Base-by-base conservation (phyloP, 345 rosid genomes). In the Gossypium herbaceum region DNA sequence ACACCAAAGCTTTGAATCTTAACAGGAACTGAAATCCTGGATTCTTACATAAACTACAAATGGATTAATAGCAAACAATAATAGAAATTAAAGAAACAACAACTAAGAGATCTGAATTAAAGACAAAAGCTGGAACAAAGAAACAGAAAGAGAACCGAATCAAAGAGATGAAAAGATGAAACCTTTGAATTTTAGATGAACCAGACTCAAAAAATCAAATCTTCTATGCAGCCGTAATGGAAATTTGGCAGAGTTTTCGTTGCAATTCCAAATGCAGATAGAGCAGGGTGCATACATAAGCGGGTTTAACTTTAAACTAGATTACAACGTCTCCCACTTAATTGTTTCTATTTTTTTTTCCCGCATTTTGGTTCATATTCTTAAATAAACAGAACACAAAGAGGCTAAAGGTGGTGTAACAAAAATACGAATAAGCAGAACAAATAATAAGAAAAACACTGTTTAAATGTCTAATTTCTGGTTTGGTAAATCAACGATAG, bases 141-240 rank as follows among this genome's bases (percentile, higher is more conserved):
- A 52, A 52, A 22, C 27, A 70, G 17, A 24, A 51, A 64, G 16
- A 58, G 12, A 63, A 56, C 17, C 50, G 71, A 66, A 59, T 17
- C 52, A 48, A 39, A 44, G 5, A 58, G 15, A 62, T 68, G 70
- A 55, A 78, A 81, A 79, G 80, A 61, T 52, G 61, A 74, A 78
- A 86, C 82, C 86, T 84, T 82, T 43, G 43, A 52, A 65, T 75
- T 77, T 57, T 68, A 24, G 22, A 76, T 2, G 25, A 48, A 56
- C 19, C 19, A 25, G 24, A 56, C 7, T 16, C 27, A 27, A 81
- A 52, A 68, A 52, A 59, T 76, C 20, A 75, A 79, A 73, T 62
- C 66, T 68, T 45, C 52, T n/a, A 17, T 11, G 67, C 39, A 68
- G 67, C 47, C 41, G 57, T 47, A 47, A 47, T 12, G 13, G 68